These are phyloP conservation scores for Hyphopichia pseudoburtonii DNA, from an alignment of 1,139 yeast genomes.

Conservation along the genomic window DNA sequence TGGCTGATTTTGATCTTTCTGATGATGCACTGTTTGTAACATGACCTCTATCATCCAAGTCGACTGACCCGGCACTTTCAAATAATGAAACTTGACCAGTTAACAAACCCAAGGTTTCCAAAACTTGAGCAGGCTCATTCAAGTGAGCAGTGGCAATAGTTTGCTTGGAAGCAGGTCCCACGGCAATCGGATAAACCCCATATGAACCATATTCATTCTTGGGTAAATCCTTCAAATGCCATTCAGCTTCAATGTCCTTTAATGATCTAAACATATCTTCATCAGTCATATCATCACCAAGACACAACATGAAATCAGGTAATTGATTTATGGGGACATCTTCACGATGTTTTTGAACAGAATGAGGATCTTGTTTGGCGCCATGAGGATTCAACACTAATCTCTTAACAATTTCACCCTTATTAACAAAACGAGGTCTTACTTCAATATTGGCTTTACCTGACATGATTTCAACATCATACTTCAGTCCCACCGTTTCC, in stretches of 20 bases:
- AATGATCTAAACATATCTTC: slow-evolving; percentile 93
- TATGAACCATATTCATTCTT: slow-evolving; percentile 49
- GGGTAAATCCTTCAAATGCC: slow-evolving; percentile 38
- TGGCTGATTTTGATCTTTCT: slow-evolving; percentile 38
- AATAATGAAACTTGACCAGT: slow-evolving; percentile 74
- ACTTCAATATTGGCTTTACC: slow-evolving; percentile 94
- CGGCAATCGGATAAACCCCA: slow-evolving; percentile 86
- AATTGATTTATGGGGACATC: slow-evolving; percentile 46
- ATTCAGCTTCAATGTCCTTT: slow-evolving; percentile 54
- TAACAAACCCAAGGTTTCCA: slow-evolving; percentile 79
- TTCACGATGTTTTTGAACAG: slow-evolving; percentile 20
- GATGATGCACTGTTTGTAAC: slow-evolving; percentile 48
- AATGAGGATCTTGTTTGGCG: slow-evolving; percentile 36
- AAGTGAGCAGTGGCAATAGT: slow-evolving; percentile 89
- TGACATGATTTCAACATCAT: slow-evolving; percentile 94
- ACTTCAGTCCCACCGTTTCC: slow-evolving; percentile 58
- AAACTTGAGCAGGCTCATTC: slow-evolving; percentile 80
- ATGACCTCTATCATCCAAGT: slow-evolving; percentile 75
- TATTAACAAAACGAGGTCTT: slow-evolving; percentile 88
- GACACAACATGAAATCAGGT: slow-evolving; percentile 83
- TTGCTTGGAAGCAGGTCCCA: slow-evolving; percentile 90
- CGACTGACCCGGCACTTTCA: slow-evolving; percentile 75
- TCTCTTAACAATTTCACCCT: slow-evolving; percentile 91
- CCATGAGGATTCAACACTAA: slow-evolving; percentile 68
- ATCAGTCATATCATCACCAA: slow-evolving; percentile 96